phyloP scores from a whole-genome alignment of 495 filamentous ascomycete genomes.

The Penicillium cinerascens region DNA sequence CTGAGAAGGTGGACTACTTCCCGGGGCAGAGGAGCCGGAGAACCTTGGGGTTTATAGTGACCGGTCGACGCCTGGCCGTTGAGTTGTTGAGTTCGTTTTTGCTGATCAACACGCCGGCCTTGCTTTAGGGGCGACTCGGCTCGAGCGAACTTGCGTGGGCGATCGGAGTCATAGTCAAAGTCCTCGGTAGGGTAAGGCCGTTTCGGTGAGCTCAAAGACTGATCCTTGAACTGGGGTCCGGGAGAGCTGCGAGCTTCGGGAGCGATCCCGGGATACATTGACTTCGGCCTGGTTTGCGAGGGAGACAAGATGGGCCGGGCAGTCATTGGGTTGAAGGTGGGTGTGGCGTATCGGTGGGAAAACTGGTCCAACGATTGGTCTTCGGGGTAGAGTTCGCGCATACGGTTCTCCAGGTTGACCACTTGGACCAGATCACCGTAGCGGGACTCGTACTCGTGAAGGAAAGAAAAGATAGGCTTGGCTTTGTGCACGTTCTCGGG shows the following conservation, averaged over 20 bases:
- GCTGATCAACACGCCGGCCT: conserved; percentile 76
- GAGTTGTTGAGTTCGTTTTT: conserved; percentile 49
- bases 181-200: conserved; percentile 67
- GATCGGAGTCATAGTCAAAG: conserved; percentile 60
- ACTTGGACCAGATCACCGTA: conserved; percentile 90
- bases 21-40: conserved; percentile 60
- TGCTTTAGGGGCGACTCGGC: conserved; percentile 88
- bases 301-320: conserved; percentile 82
- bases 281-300: conserved; percentile 67
- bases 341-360: conserved; percentile 65
- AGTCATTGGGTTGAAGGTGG: conserved; percentile 69
- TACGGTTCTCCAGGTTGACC: conserved; percentile 82
- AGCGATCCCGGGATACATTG: conserved; percentile 22
- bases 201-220: conserved; percentile 69
- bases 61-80: conserved; percentile 30
- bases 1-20: conserved; percentile 78
- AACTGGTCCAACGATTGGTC: conserved; percentile 76
- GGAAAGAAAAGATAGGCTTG: conserved; percentile 80
- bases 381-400: conserved; percentile 86
- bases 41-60: conserved; percentile 42
- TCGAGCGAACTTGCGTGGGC: conserved; percentile 76
- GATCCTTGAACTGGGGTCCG: conserved; percentile 37
- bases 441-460: conserved; percentile 91
- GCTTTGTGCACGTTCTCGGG: conserved; percentile 68
- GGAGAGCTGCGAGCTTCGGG: conserved; percentile 51